Percentiles rank a stretch among this genome's conserved stretches.
Conservation (phyloP, 495 filamentous ascomycete genomes). For the Annulohypoxylon moriforme region DNA sequence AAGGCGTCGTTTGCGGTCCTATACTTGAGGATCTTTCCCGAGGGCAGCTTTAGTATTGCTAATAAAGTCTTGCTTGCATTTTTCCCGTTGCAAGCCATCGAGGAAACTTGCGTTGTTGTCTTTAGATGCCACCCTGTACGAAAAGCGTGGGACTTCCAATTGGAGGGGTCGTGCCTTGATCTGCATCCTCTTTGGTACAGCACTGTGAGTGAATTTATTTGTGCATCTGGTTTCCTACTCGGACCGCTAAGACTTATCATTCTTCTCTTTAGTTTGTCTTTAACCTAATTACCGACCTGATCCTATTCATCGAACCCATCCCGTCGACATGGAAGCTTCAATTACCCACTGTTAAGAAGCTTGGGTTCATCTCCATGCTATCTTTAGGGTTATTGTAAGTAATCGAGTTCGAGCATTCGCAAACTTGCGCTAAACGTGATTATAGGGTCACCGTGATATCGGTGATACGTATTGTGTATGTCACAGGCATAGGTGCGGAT, state of each 20-base stretch:
- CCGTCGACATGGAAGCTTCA: constrained; percentile 45
- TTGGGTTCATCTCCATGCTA: constrained; percentile 58
- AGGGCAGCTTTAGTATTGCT: constrained; percentile 23
- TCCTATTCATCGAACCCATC: constrained; percentile 47
- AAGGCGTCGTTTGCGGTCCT: constrained; percentile 44
- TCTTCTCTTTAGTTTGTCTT: constrained; percentile 40
- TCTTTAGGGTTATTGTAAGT: constrained; percentile 55
- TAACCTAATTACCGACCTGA: constrained; percentile 43
- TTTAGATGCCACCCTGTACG: constrained; percentile 35
- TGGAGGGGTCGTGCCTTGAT: constrained; percentile 39
- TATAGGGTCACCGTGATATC: constrained; percentile 36
- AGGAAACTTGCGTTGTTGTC: constrained; percentile 40
- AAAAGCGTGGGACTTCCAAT: constrained; percentile 39
- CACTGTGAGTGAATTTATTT: constrained; percentile 36
- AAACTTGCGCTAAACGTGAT: neutral
- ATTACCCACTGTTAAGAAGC: constrained; percentile 53
- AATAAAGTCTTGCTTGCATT: constrained; percentile 41
- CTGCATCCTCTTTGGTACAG: constrained; percentile 43
- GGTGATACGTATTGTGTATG: constrained; percentile 37
- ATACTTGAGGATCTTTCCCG: constrained; percentile 43
- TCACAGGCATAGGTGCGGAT: constrained; percentile 19
- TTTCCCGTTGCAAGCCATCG: constrained; percentile 33
- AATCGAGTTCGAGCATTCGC: neutral
- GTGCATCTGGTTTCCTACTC: no score
- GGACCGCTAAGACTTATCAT: neutral